Evolutionary conservation across 306 rosid genomes (phyloP).

Genomic region (Carpinus fangiana): DNA sequence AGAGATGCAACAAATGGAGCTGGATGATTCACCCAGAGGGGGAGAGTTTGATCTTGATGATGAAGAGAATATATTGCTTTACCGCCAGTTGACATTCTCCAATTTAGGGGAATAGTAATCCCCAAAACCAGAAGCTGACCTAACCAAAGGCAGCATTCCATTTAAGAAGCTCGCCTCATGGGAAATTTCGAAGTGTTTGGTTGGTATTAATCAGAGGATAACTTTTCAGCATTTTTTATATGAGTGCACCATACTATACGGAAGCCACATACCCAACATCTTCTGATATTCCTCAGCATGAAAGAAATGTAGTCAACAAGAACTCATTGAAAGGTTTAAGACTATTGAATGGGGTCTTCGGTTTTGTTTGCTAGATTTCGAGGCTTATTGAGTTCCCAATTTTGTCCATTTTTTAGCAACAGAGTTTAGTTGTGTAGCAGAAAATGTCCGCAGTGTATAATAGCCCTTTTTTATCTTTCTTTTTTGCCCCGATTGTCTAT

Average conservation of each 20-base stretch:
- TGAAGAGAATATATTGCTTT: conserved; percentile 59
- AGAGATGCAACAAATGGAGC: conserved; percentile 47
- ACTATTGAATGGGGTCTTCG: not conserved
- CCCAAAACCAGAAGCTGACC: not conserved
- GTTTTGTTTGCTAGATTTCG: not conserved
- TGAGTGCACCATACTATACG: not conserved
- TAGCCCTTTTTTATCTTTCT: too few species aligned
- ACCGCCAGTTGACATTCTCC: conserved; percentile 53
- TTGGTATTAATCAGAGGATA: not conserved
- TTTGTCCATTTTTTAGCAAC: not conserved
- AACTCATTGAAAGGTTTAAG: not conserved
- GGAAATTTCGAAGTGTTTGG: not conserved
- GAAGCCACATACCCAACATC: not conserved
- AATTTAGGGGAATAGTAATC: conserved; percentile 30
- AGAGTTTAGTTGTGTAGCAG: not conserved
- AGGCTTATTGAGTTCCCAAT: not conserved
- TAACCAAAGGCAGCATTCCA: not conserved
- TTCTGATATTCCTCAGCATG: conserved; percentile 4
- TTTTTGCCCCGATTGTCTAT: too few species aligned
- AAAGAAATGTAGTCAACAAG: not conserved
- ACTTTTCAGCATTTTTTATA: not conserved
- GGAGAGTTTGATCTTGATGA: conserved; percentile 44
- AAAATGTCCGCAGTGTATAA: not conserved
- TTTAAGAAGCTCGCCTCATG: not conserved
- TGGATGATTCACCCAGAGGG: conserved; percentile 27